Percentiles rank a stretch among this genome's conserved stretches.
Conservation (phyloP, 1,284 basidiomycete genomes). For the Thelephora terrestris region DNA sequence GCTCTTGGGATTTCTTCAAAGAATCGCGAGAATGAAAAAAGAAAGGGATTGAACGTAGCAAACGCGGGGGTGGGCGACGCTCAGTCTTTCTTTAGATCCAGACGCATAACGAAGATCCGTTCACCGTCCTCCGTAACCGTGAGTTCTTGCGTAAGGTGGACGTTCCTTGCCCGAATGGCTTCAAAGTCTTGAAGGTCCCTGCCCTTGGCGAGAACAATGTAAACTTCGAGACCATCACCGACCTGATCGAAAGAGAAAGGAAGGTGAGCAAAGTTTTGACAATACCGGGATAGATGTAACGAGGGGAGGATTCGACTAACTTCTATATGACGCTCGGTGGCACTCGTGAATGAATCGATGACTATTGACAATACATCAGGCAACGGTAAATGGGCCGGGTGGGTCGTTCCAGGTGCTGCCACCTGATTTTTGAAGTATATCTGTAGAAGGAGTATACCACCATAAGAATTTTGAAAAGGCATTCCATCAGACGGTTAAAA, state of each 20-base stretch:
- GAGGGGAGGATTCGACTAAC: conserved; percentile 28
- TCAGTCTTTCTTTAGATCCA: conserved; percentile 66
- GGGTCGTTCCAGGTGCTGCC: conserved; percentile 51
- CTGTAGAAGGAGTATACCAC: conserved; percentile 31
- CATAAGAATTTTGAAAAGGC: conserved; percentile 10
- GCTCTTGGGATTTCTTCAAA: not conserved
- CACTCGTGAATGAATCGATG: conserved; percentile 87
- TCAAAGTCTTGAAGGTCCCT: conserved; percentile 55
- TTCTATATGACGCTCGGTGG: conserved; percentile 95
- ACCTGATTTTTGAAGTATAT: conserved; percentile 95
- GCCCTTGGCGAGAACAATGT: conserved; percentile 68
- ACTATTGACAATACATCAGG: conserved; percentile 75
- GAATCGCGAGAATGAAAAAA: not conserved
- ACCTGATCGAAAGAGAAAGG: conserved; percentile 40
- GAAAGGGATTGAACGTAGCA: not conserved
- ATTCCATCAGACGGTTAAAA: conserved; percentile 20
- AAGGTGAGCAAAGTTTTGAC: conserved; percentile 10
- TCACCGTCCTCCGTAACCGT: conserved; percentile 49
- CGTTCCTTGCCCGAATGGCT: conserved; percentile 31
- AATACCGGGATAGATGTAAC: not conserved
- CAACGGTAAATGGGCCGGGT: conserved; percentile 76
- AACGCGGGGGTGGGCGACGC: conserved; percentile 3
- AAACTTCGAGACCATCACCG: conserved; percentile 89
- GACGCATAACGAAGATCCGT: conserved; percentile 61
- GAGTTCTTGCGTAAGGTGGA: conserved; percentile 41